These are phyloP conservation scores for Chamaecrista fasciculata DNA, from an alignment of 306 rosid species.

Conservation along the genomic window DNA sequence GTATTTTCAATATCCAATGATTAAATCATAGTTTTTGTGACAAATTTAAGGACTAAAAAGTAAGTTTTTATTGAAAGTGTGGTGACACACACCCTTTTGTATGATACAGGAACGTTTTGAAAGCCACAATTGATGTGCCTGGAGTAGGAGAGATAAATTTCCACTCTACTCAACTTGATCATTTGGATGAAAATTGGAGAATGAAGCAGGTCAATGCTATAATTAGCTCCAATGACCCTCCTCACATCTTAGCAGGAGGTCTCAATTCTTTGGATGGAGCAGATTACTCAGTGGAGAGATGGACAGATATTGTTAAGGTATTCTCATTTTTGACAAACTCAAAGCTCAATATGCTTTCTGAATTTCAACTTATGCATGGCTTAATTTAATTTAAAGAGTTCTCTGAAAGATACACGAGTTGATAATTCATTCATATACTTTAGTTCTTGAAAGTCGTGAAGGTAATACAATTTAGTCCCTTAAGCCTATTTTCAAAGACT, in stretches of 20 bases:
- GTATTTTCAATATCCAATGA: no score
- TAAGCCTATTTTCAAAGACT: no score
- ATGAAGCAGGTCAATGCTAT: constrained; percentile 81
- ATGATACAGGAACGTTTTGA: constrained; percentile 61
- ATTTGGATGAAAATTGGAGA: constrained; percentile 90
- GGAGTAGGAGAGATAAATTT: constrained; percentile 75
- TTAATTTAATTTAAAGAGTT: no score
- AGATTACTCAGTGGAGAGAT: constrained; percentile 73
- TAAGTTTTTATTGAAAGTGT: no score
- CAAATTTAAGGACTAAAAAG: no score
- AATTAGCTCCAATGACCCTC: constrained; percentile 60
- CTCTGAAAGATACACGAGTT: no score
- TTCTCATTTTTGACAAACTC: neutral
- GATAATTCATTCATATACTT: no score
- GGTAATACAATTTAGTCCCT: no score
- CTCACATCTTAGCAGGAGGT: constrained; percentile 82
- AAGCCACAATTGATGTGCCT: constrained; percentile 81
- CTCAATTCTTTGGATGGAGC: constrained; percentile 63
- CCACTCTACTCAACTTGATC: constrained; percentile 85
- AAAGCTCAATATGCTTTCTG: no score
- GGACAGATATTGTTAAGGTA: constrained; percentile 75
- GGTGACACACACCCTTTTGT: neutral
- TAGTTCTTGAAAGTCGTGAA: no score
- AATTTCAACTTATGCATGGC: no score
- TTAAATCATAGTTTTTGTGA: no score